A percentile compares a stretch with the other conserved stretches of the same genome.
Conservation (phyloP, 495 filamentous ascomycete species). For the Patellaria atrata region DNA sequence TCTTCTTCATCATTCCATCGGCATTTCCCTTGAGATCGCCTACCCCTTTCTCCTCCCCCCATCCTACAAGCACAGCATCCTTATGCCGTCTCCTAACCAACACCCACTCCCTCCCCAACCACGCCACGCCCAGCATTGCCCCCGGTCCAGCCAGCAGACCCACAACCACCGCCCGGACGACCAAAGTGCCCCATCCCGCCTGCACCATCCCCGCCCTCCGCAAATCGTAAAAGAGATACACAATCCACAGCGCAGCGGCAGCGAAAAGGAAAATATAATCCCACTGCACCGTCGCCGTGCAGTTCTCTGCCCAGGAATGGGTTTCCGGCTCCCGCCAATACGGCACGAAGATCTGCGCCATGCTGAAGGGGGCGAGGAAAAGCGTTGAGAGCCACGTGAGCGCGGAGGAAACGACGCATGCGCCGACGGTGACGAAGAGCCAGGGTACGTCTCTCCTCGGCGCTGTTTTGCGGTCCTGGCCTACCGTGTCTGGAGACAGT, state of each 20-base stretch:
- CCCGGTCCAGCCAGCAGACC: conserved; percentile 22
- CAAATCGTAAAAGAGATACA: neutral
- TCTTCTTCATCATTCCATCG: too few relatives aligned
- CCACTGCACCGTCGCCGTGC: neutral
- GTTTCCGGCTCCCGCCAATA: neutral
- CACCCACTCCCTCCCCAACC: conserved; percentile 27
- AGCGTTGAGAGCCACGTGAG: neutral
- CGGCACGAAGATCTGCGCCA: neutral
- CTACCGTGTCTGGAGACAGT: neutral
- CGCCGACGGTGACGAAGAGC: neutral
- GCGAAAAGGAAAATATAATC: neutral
- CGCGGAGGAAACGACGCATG: neutral
- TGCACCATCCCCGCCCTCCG: neutral
- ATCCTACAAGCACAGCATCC: too few relatives aligned
- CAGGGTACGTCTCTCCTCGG: neutral
- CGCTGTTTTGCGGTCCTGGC: neutral
- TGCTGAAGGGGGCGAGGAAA: neutral
- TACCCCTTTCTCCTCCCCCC: too few relatives aligned
- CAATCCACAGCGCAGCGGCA: neutral
- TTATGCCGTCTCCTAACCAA: too few relatives aligned
- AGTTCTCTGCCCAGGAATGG: neutral
- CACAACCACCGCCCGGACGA: conserved; percentile 10
- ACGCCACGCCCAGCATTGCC: conserved; percentile 20
- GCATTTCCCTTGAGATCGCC: too few relatives aligned
- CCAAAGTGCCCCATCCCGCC: conserved; percentile 5